Evolutionary conservation across 139 green algal species (phyloP).

Genomic region (Desmodesmus armatus): DNA sequence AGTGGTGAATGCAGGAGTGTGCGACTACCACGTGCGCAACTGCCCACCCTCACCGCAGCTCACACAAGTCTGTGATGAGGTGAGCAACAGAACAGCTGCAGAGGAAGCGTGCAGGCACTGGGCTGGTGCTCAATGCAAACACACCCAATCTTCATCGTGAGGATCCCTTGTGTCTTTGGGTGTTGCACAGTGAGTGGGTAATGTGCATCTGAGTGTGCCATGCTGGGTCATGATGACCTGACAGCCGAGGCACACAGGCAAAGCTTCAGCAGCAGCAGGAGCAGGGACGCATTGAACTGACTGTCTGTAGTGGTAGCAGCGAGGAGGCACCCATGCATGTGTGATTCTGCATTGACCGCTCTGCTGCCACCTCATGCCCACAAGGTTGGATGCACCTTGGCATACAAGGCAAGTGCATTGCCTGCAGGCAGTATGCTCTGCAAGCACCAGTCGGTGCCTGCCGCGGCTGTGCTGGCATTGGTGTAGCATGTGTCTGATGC

Average conservation of each 20-base stretch:
- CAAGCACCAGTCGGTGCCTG: not conserved
- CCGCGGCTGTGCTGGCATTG: not conserved
- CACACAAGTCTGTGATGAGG: conserved; percentile 73
- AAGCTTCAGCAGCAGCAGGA: not conserved
- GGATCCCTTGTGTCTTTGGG: too few relatives aligned
- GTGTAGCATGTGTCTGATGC: not conserved
- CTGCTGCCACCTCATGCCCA: not conserved
- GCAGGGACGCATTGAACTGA: not conserved
- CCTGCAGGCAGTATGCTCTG: not conserved
- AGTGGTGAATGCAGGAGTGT: conserved; percentile 85
- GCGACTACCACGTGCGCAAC: conserved; percentile 75
- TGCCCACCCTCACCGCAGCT: conserved; percentile 79
- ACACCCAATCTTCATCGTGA: too few relatives aligned
- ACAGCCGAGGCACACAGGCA: too few relatives aligned
- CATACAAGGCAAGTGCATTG: not conserved
- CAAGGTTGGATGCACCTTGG: not conserved
- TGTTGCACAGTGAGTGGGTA: too few relatives aligned
- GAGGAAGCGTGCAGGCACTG: not conserved
- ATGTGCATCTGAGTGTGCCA: too few relatives aligned
- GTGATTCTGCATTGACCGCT: too few relatives aligned
- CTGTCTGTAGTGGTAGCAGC: too few relatives aligned
- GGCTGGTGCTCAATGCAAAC: not conserved
- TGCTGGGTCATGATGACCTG: too few relatives aligned
- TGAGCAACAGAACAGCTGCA: conserved; percentile 18
- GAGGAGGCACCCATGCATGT: too few relatives aligned